Percentiles rank a stretch among this genome's conserved stretches.
These are phyloP conservation scores for Rhododendron vialii DNA, from an alignment of 148 eudicot species.

Conservation along the genomic window DNA sequence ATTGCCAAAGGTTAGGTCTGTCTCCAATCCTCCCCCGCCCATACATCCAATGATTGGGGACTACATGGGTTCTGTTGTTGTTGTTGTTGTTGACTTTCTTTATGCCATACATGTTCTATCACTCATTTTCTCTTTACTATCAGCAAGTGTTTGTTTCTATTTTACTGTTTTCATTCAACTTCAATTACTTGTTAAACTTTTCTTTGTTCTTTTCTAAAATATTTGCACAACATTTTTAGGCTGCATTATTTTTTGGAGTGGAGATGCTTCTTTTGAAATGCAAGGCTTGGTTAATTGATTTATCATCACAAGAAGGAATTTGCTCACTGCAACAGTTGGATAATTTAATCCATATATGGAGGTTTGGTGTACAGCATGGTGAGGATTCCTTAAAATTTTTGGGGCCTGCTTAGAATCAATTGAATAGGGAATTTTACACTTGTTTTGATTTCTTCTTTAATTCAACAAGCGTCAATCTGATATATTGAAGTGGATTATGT, in stretches of 20 bases:
- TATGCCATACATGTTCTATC: background rate
- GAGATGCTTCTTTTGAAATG: slow-evolving; percentile 59
- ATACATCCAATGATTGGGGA: too few species aligned
- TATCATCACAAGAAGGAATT: slow-evolving; percentile 18
- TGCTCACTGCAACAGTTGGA: slow-evolving; percentile 29
- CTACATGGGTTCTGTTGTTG: too few species aligned
- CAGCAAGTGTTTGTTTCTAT: background rate
- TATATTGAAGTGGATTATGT: slow-evolving; percentile 27
- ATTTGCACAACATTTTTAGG: slow-evolving; percentile 33
- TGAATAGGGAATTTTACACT: background rate
- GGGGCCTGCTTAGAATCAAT: background rate
- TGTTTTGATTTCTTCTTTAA: background rate
- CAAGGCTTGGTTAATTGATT: slow-evolving; percentile 55
- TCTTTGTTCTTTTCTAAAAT: background rate
- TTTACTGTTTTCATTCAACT: background rate
- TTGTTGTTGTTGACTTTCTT: background rate
- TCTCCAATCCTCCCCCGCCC: too few species aligned
- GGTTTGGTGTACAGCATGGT: slow-evolving; percentile 65
- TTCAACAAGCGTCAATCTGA: slow-evolving; percentile 24
- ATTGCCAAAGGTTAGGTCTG: too few species aligned
- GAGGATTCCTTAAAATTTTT: slow-evolving; percentile 14
- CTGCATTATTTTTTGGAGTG: slow-evolving; percentile 79
- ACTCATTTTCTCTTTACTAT: background rate
- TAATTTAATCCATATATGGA: slow-evolving; percentile 51
- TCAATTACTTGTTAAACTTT: background rate